Conservation (phyloP, 805 yeast species). For the Nakazawaea populi region DNA sequence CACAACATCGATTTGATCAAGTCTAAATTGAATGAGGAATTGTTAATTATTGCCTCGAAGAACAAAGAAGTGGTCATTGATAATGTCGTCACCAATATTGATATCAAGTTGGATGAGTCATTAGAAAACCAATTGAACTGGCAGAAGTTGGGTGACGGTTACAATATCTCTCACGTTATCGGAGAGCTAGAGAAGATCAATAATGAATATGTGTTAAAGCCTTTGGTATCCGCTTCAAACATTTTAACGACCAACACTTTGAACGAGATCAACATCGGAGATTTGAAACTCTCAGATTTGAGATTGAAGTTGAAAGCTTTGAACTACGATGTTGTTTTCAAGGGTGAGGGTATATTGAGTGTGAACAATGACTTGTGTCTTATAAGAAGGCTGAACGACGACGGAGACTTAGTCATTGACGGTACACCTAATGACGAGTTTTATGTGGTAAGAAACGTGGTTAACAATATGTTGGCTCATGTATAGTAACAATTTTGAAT, state of each 20-base stretch:
- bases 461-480: slow-evolving; percentile 70
- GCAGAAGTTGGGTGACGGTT: slow-evolving; percentile 81
- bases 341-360: slow-evolving; percentile 89
- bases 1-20: not conserved
- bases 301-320: slow-evolving; percentile 51
- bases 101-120: slow-evolving; percentile 62
- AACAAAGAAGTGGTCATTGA: slow-evolving; percentile 43
- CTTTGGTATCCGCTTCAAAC: slow-evolving; percentile 3
- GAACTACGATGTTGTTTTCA: slow-evolving; percentile 77
- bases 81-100: slow-evolving; percentile 47
- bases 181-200: slow-evolving; percentile 44
- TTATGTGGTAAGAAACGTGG: slow-evolving; percentile 68
- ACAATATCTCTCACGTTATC: slow-evolving; percentile 72
- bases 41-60: slow-evolving; percentile 20
- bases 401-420: slow-evolving; percentile 81
- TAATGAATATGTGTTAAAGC: slow-evolving; percentile 3
- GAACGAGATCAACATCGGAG: slow-evolving; percentile 73
- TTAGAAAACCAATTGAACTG: slow-evolving; percentile 61
- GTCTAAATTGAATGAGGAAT: slow-evolving; percentile 9
- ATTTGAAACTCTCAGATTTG: slow-evolving; percentile 75
- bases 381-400: slow-evolving; percentile 62
- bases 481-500: slow-evolving; percentile 29
- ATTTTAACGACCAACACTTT: slow-evolving; percentile 3
- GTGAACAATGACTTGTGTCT: slow-evolving; percentile 66
- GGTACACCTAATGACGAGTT: slow-evolving; percentile 73